Evolutionary conservation across 1,284 basidiomycete species (phyloP).

Genomic region (Trichosporon sp.): DNA sequence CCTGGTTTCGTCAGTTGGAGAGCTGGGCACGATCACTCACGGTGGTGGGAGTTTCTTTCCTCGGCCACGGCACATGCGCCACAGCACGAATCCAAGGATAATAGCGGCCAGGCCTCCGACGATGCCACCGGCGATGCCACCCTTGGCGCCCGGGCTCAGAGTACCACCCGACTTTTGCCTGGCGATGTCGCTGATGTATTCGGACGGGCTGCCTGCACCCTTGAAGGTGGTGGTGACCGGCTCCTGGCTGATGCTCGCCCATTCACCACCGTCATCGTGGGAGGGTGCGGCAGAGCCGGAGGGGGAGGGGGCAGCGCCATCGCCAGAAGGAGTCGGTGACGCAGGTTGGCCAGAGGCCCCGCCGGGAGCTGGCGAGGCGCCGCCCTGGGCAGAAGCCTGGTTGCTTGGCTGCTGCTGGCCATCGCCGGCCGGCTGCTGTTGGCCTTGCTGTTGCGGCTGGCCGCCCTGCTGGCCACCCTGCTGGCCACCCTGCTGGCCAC

Average conservation of each 20-base stretch:
- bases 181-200: slow-evolving; percentile 11
- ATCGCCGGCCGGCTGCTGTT: background rate
- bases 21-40: slow-evolving; percentile 18
- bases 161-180: slow-evolving; percentile 11
- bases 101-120: slow-evolving; percentile 33
- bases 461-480: background rate
- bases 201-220: background rate
- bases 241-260: background rate
- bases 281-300: slow-evolving; percentile 17
- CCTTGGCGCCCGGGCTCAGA: slow-evolving; percentile 38
- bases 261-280: slow-evolving; percentile 3
- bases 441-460: background rate
- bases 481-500: background rate
- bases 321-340: background rate
- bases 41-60: slow-evolving; percentile 42
- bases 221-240: background rate
- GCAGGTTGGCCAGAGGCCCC: background rate
- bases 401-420: background rate
- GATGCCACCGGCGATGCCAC: slow-evolving; percentile 44
- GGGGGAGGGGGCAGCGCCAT: background rate
- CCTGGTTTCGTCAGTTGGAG: slow-evolving; percentile 19
- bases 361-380: background rate
- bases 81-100: slow-evolving; percentile 25
- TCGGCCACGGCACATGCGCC: slow-evolving; percentile 30
- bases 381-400: background rate